Evolutionary conservation across 495 filamentous ascomycete species (phyloP).

Genomic region (Xylaria flabelliformis): DNA sequence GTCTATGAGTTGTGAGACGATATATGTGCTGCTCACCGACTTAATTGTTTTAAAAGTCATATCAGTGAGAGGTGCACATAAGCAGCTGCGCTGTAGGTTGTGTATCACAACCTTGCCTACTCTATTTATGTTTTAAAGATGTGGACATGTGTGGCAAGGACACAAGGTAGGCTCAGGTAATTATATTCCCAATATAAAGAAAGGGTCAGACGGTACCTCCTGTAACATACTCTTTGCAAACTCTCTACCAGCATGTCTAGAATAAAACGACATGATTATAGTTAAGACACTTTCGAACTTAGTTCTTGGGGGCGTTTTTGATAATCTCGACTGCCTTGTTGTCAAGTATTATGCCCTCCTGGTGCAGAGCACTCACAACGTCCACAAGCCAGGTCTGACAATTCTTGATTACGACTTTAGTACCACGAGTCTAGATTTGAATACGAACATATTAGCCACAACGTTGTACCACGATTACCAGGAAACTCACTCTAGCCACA

Average conservation of each 20-base stretch:
- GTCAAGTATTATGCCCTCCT: conserved; percentile 15
- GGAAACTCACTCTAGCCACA: neutral
- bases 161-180: neutral
- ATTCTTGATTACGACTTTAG: conserved; percentile 16
- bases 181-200: neutral
- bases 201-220: neutral
- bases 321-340: conserved; percentile 9
- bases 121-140: neutral
- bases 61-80: neutral
- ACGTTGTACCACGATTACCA: neutral
- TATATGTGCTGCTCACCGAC: too few species aligned
- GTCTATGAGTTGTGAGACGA: neutral
- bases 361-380: neutral
- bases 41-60: neutral
- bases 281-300: neutral
- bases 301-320: conserved; percentile 15
- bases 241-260: neutral
- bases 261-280: neutral
- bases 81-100: neutral
- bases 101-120: neutral
- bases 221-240: neutral
- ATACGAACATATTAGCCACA: neutral
- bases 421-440: neutral
- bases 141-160: neutral
- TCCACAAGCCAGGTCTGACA: conserved; percentile 14